Percentiles rank a stretch among this genome's conserved stretches.
These are phyloP conservation scores for Russula vinacea DNA, from an alignment of 768 basidiomycete genomes.

Conservation along the genomic window DNA sequence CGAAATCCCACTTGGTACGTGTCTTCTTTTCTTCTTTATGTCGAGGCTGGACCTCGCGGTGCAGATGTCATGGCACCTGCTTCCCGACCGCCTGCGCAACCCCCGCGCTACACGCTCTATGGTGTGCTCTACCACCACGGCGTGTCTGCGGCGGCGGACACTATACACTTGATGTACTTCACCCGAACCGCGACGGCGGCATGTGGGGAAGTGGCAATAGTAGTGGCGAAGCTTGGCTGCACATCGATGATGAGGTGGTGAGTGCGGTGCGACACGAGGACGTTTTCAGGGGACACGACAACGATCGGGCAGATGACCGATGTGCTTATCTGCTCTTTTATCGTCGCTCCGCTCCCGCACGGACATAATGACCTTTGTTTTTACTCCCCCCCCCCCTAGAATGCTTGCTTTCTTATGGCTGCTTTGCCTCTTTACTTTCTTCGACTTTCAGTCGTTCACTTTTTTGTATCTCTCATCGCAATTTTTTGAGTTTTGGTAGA, in stretches of 20 bases:
- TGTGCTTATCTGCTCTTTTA: slow-evolving; percentile 91
- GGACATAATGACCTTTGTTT: slow-evolving; percentile 26
- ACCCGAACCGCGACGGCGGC: slow-evolving; percentile 57
- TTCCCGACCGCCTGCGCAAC: slow-evolving; percentile 52
- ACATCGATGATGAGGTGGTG: slow-evolving; percentile 90
- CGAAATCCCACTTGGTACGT: slow-evolving; percentile 65
- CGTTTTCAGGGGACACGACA: slow-evolving; percentile 51
- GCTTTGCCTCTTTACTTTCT: neutral
- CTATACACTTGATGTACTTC: slow-evolving; percentile 88
- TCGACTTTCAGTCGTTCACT: neutral
- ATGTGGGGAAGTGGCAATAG: neutral
- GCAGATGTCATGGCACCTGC: slow-evolving; percentile 33
- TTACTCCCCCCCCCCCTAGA: neutral
- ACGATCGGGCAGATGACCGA: slow-evolving; percentile 51
- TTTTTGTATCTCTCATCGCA: slow-evolving; percentile 22
- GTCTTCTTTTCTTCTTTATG: too few relatives aligned
- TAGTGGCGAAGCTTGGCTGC: slow-evolving; percentile 72
- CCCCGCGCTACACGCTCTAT: slow-evolving; percentile 67
- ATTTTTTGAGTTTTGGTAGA: slow-evolving; percentile 20
- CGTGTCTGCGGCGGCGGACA: slow-evolving; percentile 88
- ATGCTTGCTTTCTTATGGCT: neutral
- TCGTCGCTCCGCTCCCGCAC: slow-evolving; percentile 48
- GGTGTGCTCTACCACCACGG: slow-evolving; percentile 96
- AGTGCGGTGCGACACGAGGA: slow-evolving; percentile 69
- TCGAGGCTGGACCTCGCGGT: neutral